Evolutionary conservation across 2,329 filamentous ascomycete species (phyloP).

Genomic region (Rhynchosporium agropyri): DNA sequence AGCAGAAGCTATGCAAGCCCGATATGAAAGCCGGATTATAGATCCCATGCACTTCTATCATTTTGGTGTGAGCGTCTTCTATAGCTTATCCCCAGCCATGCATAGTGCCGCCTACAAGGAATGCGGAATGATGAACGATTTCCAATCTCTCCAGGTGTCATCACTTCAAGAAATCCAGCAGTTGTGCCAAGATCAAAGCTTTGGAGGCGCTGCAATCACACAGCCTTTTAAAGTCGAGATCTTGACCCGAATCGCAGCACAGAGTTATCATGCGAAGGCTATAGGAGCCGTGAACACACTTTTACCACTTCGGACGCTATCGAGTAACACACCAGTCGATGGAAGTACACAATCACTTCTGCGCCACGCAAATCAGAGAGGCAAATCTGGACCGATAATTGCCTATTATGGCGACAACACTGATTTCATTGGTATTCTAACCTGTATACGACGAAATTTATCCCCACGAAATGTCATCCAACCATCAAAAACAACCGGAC

Average conservation of each 20-base stretch:
- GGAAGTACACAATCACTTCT: conserved; percentile 46
- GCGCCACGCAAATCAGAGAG: conserved; percentile 53
- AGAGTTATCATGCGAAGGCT: conserved; percentile 72
- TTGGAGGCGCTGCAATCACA: conserved; percentile 72
- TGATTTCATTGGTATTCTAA: conserved; percentile 78
- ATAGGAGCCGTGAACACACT: conserved; percentile 79
- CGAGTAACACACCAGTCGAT: conserved; percentile 50
- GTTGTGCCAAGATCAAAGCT: conserved; percentile 65
- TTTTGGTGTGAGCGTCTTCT: conserved; percentile 71
- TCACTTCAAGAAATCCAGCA: conserved; percentile 65
- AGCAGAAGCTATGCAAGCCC: conserved; percentile 62
- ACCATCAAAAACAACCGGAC: conserved; percentile 48
- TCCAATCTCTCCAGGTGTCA: conserved; percentile 64
- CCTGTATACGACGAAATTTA: conserved; percentile 70
- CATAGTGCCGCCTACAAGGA: conserved; percentile 70
- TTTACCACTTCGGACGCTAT: conserved; percentile 61
- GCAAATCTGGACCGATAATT: conserved; percentile 65
- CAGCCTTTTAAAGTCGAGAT: conserved; percentile 76
- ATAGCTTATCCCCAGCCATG: conserved; percentile 77
- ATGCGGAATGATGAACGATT: conserved; percentile 70
- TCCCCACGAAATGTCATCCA: conserved; percentile 71
- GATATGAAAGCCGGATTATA: conserved; percentile 65
- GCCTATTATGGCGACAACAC: conserved; percentile 79
- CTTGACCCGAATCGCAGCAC: conserved; percentile 63
- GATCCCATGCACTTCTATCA: conserved; percentile 74